These are phyloP conservation scores for Schizophyllum amplum DNA, from an alignment of 1,284 basidiomycete species.

Conservation along the genomic window DNA sequence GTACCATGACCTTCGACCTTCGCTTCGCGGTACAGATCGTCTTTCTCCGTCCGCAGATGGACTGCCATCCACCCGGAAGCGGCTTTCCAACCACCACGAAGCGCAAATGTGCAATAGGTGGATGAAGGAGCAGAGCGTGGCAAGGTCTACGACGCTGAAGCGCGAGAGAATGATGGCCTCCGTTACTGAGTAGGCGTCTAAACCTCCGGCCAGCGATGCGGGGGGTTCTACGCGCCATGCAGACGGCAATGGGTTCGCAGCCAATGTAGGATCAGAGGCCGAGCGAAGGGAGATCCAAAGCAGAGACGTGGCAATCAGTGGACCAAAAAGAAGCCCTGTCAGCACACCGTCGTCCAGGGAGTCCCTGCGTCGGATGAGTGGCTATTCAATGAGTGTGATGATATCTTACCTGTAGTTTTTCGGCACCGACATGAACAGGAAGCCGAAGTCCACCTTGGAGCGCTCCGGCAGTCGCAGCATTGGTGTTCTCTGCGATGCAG, in stretches of 20 bases:
- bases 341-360: constrained; percentile 79
- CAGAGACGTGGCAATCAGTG: constrained; percentile 64
- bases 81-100: constrained; percentile 65
- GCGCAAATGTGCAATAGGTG: constrained; percentile 70
- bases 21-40: constrained; percentile 68
- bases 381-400: constrained; percentile 3
- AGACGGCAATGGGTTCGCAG: constrained; percentile 32
- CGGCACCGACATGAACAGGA: constrained; percentile 84
- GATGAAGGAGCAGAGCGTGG: constrained; percentile 73
- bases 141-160: constrained; percentile 68
- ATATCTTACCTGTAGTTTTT: constrained; percentile 68
- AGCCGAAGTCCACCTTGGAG: constrained; percentile 45
- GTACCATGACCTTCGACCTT: constrained; percentile 49
- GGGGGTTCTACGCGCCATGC: constrained; percentile 77
- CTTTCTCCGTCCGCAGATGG: constrained; percentile 50
- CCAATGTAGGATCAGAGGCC: constrained; percentile 16
- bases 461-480: constrained; percentile 17
- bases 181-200: constrained; percentile 32
- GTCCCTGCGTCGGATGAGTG: constrained; percentile 38
- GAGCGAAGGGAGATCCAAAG: constrained; percentile 44
- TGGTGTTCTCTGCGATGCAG: constrained; percentile 41
- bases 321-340: constrained; percentile 72
- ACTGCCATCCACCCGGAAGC: constrained; percentile 24
- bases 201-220: constrained; percentile 34
- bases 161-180: constrained; percentile 67